Conservation (phyloP, 768 basidiomycete species). For the Trametopsis cervina region DNA sequence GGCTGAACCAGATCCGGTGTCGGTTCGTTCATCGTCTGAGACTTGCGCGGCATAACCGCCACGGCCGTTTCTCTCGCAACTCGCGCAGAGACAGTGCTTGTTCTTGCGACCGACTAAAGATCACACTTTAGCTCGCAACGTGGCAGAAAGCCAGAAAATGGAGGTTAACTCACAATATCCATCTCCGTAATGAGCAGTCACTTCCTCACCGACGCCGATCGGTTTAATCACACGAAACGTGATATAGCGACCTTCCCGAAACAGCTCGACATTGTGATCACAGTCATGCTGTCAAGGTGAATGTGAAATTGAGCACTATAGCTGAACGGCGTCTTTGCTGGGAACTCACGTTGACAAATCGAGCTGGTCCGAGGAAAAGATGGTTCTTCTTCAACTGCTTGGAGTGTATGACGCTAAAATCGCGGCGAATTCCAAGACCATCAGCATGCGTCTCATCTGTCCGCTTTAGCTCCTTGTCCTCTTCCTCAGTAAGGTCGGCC, state of each 20-base stretch:
- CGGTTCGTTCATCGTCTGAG: conserved; percentile 40
- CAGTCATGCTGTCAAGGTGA: conserved; percentile 66
- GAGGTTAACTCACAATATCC: conserved; percentile 67
- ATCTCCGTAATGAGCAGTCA: conserved; percentile 87
- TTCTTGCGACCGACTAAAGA: conserved; percentile 56
- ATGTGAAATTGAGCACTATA: conserved; percentile 1
- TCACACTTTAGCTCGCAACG: too few relatives aligned
- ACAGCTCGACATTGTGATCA: conserved; percentile 82
- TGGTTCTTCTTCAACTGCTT: conserved; percentile 91
- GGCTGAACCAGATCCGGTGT: conserved; percentile 23
- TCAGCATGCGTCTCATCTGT: conserved; percentile 64
- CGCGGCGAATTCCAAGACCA: conserved; percentile 53
- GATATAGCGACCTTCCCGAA: conserved; percentile 84
- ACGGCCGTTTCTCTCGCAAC: conserved; percentile 68
- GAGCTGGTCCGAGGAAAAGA: conserved; percentile 84
- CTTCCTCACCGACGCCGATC: conserved; percentile 77
- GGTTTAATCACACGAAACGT: conserved; percentile 79
- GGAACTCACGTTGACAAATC: conserved; percentile 80
- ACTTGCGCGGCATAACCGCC: conserved; percentile 65
- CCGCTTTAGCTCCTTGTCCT: conserved; percentile 80
- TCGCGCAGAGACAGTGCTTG: conserved; percentile 78
- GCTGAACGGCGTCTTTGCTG: conserved; percentile 4
- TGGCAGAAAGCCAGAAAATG: conserved; percentile 16
- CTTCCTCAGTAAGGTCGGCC: conserved; percentile 81
- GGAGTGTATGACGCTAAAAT: conserved; percentile 89